A percentile compares a stretch with the other conserved stretches of the same genome.
Evolutionary conservation across 495 filamentous ascomycete species (phyloP).

Genomic region (Neurospora cerealis): DNA sequence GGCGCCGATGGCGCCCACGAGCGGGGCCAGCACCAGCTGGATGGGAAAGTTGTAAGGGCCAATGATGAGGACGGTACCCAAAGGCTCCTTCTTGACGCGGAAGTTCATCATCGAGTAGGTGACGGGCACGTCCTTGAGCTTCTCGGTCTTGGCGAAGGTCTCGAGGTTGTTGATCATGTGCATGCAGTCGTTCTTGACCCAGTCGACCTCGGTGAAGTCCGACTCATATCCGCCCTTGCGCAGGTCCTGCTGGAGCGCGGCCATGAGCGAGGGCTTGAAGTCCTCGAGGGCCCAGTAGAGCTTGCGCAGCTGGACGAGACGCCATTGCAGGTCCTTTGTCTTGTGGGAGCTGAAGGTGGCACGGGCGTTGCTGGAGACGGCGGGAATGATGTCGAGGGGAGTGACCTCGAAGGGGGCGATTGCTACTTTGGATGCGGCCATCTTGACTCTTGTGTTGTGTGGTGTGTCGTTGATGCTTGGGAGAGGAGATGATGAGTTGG

Average conservation of each 20-base stretch:
- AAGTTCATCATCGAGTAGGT: slow-evolving; percentile 58
- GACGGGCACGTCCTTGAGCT: slow-evolving; percentile 54
- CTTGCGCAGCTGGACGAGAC: slow-evolving; percentile 76
- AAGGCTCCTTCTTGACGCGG: slow-evolving; percentile 77
- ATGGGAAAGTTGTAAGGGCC: slow-evolving; percentile 91
- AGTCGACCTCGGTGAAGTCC: slow-evolving; percentile 58
- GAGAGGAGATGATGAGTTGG: background rate
- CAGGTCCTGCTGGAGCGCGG: slow-evolving; percentile 66
- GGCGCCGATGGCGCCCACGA: slow-evolving; percentile 84
- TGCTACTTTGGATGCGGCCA: slow-evolving; percentile 24
- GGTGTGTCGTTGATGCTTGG: background rate
- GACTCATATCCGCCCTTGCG: slow-evolving; percentile 63
- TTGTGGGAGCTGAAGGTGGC: slow-evolving; percentile 64
- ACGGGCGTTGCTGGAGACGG: slow-evolving; percentile 45
- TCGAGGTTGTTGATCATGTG: slow-evolving; percentile 64
- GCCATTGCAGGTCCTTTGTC: slow-evolving; percentile 71
- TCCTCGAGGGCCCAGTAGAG: slow-evolving; percentile 88
- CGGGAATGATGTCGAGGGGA: slow-evolving; percentile 53
- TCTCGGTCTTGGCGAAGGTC: slow-evolving; percentile 75
- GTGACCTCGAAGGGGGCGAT: slow-evolving; percentile 56
- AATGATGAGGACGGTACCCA: slow-evolving; percentile 77
- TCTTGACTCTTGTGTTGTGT: slow-evolving; percentile 5
- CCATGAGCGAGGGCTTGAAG: slow-evolving; percentile 54
- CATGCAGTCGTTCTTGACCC: slow-evolving; percentile 68
- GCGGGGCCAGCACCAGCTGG: slow-evolving; percentile 64